Conservation (phyloP, 768 basidiomycete species). For the Dioszegia crocea region DNA sequence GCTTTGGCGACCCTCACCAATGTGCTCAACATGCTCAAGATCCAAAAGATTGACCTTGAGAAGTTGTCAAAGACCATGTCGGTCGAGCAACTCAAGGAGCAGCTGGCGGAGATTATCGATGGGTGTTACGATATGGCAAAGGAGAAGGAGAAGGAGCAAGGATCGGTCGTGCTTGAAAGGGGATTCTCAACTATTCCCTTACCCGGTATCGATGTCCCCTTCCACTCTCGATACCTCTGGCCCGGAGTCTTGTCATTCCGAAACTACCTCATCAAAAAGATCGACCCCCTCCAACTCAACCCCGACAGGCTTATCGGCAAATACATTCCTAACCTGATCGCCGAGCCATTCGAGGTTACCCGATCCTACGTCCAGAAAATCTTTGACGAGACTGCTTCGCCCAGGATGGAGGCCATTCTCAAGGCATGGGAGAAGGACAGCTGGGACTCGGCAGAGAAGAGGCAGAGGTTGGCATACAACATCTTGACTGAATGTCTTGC, state of each 20-base stretch:
- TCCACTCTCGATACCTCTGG: constrained; percentile 99
- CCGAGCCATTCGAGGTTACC: constrained; percentile 50
- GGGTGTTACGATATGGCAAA: constrained; percentile 71
- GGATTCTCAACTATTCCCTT: constrained; percentile 94
- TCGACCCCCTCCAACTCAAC: constrained; percentile 82
- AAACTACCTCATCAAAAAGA: constrained; percentile 96
- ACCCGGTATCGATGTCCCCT: constrained; percentile 96
- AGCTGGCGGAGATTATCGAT: constrained; percentile 86
- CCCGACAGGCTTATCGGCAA: constrained; percentile 90
- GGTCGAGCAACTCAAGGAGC: constrained; percentile 91
- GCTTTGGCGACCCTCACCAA: constrained; percentile 91
- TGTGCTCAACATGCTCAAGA: constrained; percentile 91
- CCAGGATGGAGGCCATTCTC: constrained; percentile 89
- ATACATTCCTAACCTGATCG: constrained; percentile 93
- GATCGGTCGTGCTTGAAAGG: constrained; percentile 89
- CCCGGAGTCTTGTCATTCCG: constrained; percentile 97
- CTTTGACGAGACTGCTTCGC: constrained; percentile 93
- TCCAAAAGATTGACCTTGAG: constrained; percentile 82
- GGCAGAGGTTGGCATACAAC: constrained; percentile 89
- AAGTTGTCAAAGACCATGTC: constrained; percentile 83
- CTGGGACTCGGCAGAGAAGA: constrained; percentile 75
- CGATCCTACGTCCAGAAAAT: constrained; percentile 85
- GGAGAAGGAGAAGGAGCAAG: constrained; percentile 73
- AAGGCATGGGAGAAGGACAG: constrained; percentile 86
- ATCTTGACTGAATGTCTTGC: constrained; percentile 95